A percentile compares a stretch with the other conserved stretches of the same genome.
Conservation (phyloP, 768 basidiomycete species). For the Tulasnella calospora region DNA sequence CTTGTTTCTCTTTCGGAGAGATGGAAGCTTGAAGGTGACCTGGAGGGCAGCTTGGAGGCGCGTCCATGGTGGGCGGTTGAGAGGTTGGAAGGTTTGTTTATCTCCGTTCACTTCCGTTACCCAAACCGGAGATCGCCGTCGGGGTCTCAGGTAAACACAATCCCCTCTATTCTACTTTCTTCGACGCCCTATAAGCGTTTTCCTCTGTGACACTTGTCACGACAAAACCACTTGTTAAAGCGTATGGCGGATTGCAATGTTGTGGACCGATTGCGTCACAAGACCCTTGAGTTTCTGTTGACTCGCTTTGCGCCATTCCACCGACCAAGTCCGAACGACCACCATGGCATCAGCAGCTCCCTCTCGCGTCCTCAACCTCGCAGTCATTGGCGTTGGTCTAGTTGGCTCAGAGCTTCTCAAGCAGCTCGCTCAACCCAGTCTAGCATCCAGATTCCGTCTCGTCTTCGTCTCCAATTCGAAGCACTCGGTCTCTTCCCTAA, state of each 20-base stretch:
- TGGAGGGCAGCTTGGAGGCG: neutral
- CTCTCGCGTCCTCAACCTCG: conserved; percentile 43
- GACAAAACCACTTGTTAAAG: too few relatives aligned
- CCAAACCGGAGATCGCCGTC: neutral
- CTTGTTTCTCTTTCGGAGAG: neutral
- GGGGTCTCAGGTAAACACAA: neutral
- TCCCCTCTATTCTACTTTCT: too few relatives aligned
- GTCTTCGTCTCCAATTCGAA: conserved; percentile 67
- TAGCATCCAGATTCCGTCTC: conserved; percentile 55
- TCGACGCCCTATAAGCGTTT: too few relatives aligned
- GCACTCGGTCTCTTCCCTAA: conserved; percentile 50
- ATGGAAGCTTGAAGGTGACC: neutral
- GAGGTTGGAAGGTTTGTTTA: neutral
- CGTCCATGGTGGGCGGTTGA: neutral
- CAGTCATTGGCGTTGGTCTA: conserved; percentile 85
- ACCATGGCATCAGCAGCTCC: neutral
- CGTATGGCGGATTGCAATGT: too few relatives aligned
- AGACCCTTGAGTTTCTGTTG: neutral
- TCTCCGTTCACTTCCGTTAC: neutral
- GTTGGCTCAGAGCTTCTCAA: conserved; percentile 84
- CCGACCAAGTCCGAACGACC: neutral
- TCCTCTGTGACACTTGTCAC: too few relatives aligned
- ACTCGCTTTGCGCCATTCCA: neutral
- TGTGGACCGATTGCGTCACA: neutral
- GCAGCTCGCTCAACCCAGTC: conserved; percentile 67